These are phyloP conservation scores for Cymodocea nodosa DNA, from an alignment of 116 monocot genomes.

Conservation along the genomic window DNA sequence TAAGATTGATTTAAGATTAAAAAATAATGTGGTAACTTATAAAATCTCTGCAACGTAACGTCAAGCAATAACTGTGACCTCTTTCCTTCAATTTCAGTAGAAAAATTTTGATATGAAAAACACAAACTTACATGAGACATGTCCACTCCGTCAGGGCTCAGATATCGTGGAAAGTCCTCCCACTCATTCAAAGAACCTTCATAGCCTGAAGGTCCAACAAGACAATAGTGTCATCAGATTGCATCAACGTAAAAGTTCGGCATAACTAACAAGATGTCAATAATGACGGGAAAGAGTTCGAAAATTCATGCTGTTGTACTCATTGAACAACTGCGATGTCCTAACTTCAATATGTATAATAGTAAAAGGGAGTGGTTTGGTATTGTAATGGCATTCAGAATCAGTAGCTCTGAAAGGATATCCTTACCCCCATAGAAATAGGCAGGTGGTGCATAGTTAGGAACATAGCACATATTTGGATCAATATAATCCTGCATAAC, in stretches of 20 bases:
- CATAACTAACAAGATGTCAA: too few relatives aligned
- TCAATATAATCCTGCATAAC: slow-evolving; percentile 42
- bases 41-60: too few relatives aligned
- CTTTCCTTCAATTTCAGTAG: too few relatives aligned
- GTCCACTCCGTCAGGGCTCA: slow-evolving; percentile 47
- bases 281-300: too few relatives aligned
- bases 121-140: slow-evolving; percentile 21
- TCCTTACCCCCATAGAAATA: slow-evolving; percentile 56
- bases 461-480: slow-evolving; percentile 41
- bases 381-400: not conserved
- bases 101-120: too few relatives aligned
- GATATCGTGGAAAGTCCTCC: slow-evolving; percentile 54
- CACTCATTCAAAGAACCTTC: slow-evolving; percentile 31
- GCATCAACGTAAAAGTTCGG: too few relatives aligned
- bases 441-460: slow-evolving; percentile 28
- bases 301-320: not conserved
- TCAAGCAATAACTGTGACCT: too few relatives aligned
- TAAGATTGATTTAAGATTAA: too few relatives aligned
- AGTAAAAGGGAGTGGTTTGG: not conserved
- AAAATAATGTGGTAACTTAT: too few relatives aligned
- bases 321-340: not conserved
- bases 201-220: not conserved
- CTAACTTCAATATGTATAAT: not conserved
- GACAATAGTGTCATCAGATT: too few relatives aligned
- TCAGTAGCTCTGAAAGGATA: too few relatives aligned